Conservation (phyloP, 2,329 filamentous ascomycete species). For the Paecilomyces formosus region DNA sequence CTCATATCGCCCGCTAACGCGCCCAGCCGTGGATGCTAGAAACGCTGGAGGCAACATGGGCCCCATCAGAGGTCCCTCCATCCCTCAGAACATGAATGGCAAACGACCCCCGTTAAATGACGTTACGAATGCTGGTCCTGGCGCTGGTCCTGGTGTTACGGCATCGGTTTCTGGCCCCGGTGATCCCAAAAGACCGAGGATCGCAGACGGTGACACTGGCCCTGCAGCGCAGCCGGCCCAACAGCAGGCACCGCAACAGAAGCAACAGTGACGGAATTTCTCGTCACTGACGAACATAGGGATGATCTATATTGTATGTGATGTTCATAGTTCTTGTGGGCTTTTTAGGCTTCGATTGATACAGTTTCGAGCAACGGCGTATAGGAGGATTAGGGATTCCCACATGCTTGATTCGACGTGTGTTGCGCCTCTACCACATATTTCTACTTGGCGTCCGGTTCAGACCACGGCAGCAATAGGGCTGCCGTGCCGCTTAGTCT, state of each 20-base stretch:
- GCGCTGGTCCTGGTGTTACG: constrained; percentile 13
- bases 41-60: constrained; percentile 11
- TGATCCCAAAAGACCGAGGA: constrained; percentile 26
- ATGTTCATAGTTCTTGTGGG: not conserved
- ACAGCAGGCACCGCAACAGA: constrained; percentile 7
- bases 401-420: not conserved
- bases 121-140: constrained; percentile 32
- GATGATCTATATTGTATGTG: not conserved
- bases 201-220: constrained; percentile 10
- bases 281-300: not conserved
- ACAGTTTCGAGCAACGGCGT: not conserved
- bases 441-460: not conserved
- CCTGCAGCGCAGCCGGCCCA: constrained; percentile 4
- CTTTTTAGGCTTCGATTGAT: not conserved
- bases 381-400: not conserved
- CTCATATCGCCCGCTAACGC: constrained; percentile 39
- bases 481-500: not conserved
- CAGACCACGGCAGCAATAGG: not conserved
- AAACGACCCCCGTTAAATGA: constrained; percentile 39
- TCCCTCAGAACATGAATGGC: constrained; percentile 26
- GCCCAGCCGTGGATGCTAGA: constrained; percentile 27
- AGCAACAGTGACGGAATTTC: constrained; percentile 8
- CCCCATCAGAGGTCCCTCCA: constrained; percentile 12
- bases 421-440: not conserved
- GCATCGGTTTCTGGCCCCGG: constrained; percentile 14